Base-by-base conservation (phyloP, 768 basidiomycete genomes). In the Agaricus blazei region DNA sequence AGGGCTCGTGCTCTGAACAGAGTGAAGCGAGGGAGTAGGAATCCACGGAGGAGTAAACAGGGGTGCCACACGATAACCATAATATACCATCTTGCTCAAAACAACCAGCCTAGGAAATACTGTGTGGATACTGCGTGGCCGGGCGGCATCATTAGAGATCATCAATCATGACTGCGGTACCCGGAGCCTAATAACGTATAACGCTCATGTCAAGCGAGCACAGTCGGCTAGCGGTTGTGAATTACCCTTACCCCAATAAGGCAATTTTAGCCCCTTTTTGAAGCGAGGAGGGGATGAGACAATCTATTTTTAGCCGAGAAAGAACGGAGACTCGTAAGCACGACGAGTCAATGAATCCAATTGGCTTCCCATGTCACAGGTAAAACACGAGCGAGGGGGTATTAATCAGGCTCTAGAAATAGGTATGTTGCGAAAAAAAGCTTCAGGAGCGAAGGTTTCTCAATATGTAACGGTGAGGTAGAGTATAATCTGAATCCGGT, bases 11-110 rank as follows among this genome's bases (percentile, higher is more conserved):
- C 48, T 49, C 28, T 19, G 31, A 58, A 42, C 34, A 44, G 40
- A 45, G 45, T 49, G 59, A 29, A 58, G 58, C 46, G 51, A 40
- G 51, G 59, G 24, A 11, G 34, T 9, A 19, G 24, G 57, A 59
- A 51, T 27, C 28, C n/a, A 26, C 29, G 4, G 47, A 29, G 47
- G 36, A 11, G 31, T 8, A 34, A 31, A 12, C 7, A 23, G 11
- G 11, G 11, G 2, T 11, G 34, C 34, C 34, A 34, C 34, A 34
- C 34, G 34, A 34, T 34, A 34, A 34, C 8, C 34, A 34, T 34
- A 34, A 34, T 34, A 34, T 34, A 34, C 11, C 7, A 11, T 7
- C 34, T 8, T 34, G 34, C 34, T 49, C 34, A 56, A 56, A 48
- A 37, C 48, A 19, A 42, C 47, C 48, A 6, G n/a, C 12, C 36